These are phyloP conservation scores for Raffaelea albimanens DNA, from an alignment of 2,329 filamentous ascomycete species.

Conservation along the genomic window DNA sequence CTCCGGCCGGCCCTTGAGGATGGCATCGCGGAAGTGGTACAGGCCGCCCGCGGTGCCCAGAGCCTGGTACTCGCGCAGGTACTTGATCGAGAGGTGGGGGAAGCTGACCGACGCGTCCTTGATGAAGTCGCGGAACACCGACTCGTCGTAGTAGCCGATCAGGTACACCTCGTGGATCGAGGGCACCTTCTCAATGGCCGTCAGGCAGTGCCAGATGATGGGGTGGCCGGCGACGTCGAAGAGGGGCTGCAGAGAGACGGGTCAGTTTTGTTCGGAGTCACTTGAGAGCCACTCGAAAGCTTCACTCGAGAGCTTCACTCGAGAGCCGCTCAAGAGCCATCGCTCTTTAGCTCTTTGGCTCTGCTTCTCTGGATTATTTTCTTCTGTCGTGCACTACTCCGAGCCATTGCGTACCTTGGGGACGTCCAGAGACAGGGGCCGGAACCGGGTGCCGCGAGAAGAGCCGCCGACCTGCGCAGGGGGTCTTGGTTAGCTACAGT, in stretches of 20 bases:
- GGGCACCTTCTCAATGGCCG: constrained; percentile 80
- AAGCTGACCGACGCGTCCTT: constrained; percentile 80
- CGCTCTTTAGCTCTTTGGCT: too few relatives aligned
- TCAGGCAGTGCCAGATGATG: constrained; percentile 96
- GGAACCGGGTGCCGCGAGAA: constrained; percentile 89
- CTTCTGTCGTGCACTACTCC: too few relatives aligned
- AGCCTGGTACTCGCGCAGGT: constrained; percentile 94
- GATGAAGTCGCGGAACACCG: constrained; percentile 95
- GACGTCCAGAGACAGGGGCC: constrained; percentile 87
- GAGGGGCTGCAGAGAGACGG: constrained; percentile 55
- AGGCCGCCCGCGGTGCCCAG: constrained; percentile 91
- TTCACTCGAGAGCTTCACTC: too few relatives aligned
- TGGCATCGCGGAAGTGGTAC: constrained; percentile 98
- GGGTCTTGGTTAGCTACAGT: too few relatives aligned
- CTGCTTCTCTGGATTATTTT: too few relatives aligned
- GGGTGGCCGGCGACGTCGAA: constrained; percentile 98
- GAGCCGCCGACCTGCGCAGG: constrained; percentile 73
- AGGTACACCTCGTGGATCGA: constrained; percentile 93
- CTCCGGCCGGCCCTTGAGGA: constrained; percentile 90
- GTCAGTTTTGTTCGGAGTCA: too few relatives aligned
- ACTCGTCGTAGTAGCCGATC: constrained; percentile 97
- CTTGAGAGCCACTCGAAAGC: too few relatives aligned
- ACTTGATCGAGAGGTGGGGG: constrained; percentile 82
- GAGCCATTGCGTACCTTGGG: constrained; percentile 71
- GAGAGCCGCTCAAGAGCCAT: too few relatives aligned